These are phyloP conservation scores for Aspergillus intermedius DNA, from an alignment of 2,329 filamentous ascomycete species.

Conservation along the genomic window DNA sequence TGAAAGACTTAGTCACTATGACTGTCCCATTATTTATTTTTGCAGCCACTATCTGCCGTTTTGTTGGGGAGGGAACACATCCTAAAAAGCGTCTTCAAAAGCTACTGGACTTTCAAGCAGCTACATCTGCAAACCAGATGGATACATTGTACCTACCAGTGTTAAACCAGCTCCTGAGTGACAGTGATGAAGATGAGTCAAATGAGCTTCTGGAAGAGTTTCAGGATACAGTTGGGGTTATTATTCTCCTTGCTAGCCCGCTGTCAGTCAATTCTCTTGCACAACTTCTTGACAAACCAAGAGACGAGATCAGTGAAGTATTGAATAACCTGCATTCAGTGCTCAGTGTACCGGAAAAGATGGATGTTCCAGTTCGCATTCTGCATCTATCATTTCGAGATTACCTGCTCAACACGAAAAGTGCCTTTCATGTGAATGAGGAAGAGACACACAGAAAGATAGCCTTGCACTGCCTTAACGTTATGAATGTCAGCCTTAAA, in stretches of 20 bases:
- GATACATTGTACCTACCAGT: slow-evolving; percentile 18
- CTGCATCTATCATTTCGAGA: slow-evolving; percentile 28
- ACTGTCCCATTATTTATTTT: slow-evolving; percentile 7
- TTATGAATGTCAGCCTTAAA: slow-evolving; percentile 8
- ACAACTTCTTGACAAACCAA: no score
- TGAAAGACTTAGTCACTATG: not conserved
- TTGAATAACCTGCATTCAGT: slow-evolving; percentile 20
- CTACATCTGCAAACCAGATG: no score
- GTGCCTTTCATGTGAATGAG: slow-evolving; percentile 26
- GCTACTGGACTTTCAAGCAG: no score
- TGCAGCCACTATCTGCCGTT: not conserved
- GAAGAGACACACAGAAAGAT: slow-evolving; percentile 22
- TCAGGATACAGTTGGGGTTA: slow-evolving; percentile 15
- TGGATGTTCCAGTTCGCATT: slow-evolving; percentile 10
- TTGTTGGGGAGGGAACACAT: no score
- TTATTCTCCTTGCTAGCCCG: slow-evolving; percentile 16
- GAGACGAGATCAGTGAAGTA: no score
- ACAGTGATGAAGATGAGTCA: no score
- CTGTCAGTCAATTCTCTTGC: slow-evolving; percentile 13
- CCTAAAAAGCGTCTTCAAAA: no score
- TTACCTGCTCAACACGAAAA: slow-evolving; percentile 20
- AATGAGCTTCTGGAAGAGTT: no score
- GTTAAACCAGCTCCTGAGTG: slow-evolving; percentile 10
- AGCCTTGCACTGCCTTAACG: slow-evolving; percentile 18
- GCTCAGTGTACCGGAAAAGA: slow-evolving; percentile 9